Evolutionary conservation across 495 filamentous ascomycete species (phyloP).

Genomic region (Podospora australis): DNA sequence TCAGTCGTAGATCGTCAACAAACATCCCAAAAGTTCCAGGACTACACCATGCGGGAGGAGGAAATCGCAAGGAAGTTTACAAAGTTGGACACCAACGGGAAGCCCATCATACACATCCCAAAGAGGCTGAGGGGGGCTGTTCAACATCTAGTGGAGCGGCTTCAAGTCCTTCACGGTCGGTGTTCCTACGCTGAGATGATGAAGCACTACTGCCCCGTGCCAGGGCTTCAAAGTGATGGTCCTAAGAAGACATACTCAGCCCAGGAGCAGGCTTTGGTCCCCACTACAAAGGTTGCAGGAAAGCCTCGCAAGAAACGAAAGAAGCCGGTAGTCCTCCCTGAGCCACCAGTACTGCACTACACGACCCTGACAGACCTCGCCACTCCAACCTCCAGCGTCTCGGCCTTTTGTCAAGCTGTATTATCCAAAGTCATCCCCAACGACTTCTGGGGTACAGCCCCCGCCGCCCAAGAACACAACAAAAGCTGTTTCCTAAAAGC

Average conservation of each 20-base stretch:
- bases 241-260: not conserved
- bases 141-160: constrained; percentile 52
- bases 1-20: constrained; percentile 55
- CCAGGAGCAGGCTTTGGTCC: not conserved
- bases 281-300: not conserved
- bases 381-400: constrained; percentile 62
- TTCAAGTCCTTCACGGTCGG: constrained; percentile 64
- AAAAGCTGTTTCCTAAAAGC: constrained; percentile 51
- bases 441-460: constrained; percentile 63
- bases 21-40: constrained; percentile 65
- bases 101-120: constrained; percentile 47
- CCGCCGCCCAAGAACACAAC: constrained; percentile 49
- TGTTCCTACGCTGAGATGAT: constrained; percentile 74
- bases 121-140: constrained; percentile 65
- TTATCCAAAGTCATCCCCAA: constrained; percentile 67
- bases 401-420: constrained; percentile 80
- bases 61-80: constrained; percentile 55
- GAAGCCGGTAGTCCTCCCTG: too few relatives aligned
- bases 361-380: constrained; percentile 60
- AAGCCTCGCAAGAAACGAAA: constrained; percentile 5
- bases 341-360: too few relatives aligned
- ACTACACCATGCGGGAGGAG: constrained; percentile 75
- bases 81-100: constrained; percentile 12
- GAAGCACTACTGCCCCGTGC: constrained; percentile 75
- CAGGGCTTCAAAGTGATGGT: constrained; percentile 6